Evolutionary conservation across 148 eudicot genomes (phyloP).

Genomic region (Camellia granthamiana): DNA sequence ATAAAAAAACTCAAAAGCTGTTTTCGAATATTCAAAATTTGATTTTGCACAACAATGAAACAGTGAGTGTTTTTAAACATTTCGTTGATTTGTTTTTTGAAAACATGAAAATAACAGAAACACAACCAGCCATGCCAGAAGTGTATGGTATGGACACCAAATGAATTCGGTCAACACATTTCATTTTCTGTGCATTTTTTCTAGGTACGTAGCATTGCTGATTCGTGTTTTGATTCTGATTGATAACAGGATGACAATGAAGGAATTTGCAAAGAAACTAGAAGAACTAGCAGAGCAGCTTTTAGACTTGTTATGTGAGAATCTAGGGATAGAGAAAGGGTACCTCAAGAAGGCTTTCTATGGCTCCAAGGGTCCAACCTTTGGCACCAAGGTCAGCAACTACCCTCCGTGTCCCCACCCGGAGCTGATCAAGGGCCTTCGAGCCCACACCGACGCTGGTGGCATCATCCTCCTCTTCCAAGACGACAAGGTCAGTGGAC

Average conservation of each 20-base stretch:
- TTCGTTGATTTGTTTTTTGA: too few species aligned
- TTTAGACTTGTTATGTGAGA: constrained; percentile 78
- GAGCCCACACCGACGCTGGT: constrained; percentile 97
- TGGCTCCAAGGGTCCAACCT: constrained; percentile 77
- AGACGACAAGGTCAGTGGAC: constrained; percentile 82
- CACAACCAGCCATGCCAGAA: too few species aligned
- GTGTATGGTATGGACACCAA: too few species aligned
- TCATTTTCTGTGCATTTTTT: too few species aligned
- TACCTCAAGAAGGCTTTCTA: constrained; percentile 72
- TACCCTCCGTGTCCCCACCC: constrained; percentile 95
- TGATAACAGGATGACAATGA: constrained; percentile 59
- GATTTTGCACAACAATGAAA: too few species aligned
- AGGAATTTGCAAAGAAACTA: constrained; percentile 65
- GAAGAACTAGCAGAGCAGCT: constrained; percentile 72
- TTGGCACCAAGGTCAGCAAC: constrained; percentile 92
- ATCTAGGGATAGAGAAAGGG: constrained; percentile 80
- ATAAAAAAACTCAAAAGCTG: too few species aligned
- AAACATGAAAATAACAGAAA: too few species aligned
- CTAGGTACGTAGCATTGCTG: too few species aligned
- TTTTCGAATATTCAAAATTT: too few species aligned
- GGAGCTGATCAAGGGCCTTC: constrained; percentile 78
- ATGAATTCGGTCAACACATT: too few species aligned
- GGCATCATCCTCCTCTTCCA: constrained; percentile 87
- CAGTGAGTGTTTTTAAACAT: too few species aligned
- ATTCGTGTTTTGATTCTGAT: background rate